Base-by-base conservation (phyloP, 75 land plant species). In the Chamaecyparis obtusa region DNA sequence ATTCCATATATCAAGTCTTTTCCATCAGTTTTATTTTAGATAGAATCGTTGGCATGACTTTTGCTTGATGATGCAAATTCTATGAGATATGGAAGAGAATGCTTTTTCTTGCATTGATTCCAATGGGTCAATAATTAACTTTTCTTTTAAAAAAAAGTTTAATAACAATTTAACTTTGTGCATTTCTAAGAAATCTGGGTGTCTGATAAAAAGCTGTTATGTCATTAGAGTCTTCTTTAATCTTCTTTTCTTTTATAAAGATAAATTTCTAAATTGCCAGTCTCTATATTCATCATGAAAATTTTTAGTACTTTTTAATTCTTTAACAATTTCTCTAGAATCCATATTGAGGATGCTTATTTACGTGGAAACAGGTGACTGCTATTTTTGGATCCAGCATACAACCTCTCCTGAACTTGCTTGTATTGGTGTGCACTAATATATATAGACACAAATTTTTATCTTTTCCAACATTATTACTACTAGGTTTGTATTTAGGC, bases 371-470 rank as follows among this genome's bases (percentile, higher is more conserved):
- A 39, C 80, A 94, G 95, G 91, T 87, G 69, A 91, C 93, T 86
- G 91, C 87, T 75, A 87, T 94, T 84, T 91, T 94, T 84, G 75
- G 89, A 60, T 90, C 95, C 37, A 90, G 86, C 89, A 94, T 94
- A 67, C 94, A 94, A 90, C 94, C 94, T 39, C 77, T 89, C 41
- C 95, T 92, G 74, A 93, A 91, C 83, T 36, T 90, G 67, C 27
- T 75, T 82, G 88, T 88, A 9, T 51, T 93, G 87, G 94, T 94
- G 46, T 55, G 86, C 81, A 13, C 43, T 56, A 30, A 49, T 48
- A 14, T 49, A n/a, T 35, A 82, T 16, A 44, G 7, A 35, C 2
- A 37, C 80, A 15, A 21, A 51, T 32, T 86, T 83, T 3, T 54
- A 32, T 57, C 15, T 3, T n/a, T 48, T 10, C 14, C 36, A 60